Evolutionary conservation across 352 stramenopile genomes (phyloP).

Genomic region (Aphanomyces euteiches): DNA sequence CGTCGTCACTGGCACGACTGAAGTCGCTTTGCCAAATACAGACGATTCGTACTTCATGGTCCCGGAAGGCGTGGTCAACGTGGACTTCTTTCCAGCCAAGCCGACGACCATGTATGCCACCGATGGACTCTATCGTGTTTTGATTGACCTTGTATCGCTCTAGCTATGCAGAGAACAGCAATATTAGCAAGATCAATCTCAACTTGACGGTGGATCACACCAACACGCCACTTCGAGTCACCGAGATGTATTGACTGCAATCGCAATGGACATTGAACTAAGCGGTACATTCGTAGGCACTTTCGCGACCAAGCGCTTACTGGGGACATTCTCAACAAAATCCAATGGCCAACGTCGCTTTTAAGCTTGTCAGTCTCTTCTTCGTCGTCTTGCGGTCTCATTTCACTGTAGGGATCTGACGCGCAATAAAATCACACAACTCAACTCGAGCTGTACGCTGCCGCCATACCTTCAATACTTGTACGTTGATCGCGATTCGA

Average conservation of each 20-base stretch:
- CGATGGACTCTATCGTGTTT: neutral
- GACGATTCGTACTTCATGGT: constrained; percentile 1
- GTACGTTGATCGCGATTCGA: constrained; percentile 1
- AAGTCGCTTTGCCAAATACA: neutral
- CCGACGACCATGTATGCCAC: constrained; percentile 6
- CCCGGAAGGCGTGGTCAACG: neutral
- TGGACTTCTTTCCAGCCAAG: constrained; percentile 4
- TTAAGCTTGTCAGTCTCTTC: neutral
- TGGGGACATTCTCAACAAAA: neutral
- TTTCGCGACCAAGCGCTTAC: constrained; percentile 11
- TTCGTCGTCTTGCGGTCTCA: neutral
- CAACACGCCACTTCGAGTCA: neutral
- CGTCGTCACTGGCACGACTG: constrained; percentile 13
- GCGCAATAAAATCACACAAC: constrained; percentile 15
- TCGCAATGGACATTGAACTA: neutral
- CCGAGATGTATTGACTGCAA: neutral
- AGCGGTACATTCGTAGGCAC: constrained; percentile 3
- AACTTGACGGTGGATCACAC: neutral
- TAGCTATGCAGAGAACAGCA: constrained; percentile 11
- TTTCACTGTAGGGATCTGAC: constrained; percentile 18
- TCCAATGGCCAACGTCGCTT: constrained; percentile 20
- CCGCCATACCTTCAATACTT: constrained; percentile 6
- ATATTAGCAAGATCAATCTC: neutral
- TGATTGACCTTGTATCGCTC: neutral
- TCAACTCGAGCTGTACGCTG: constrained; percentile 14